Evolutionary conservation across 148 eudicot species (phyloP), one percentile per base, ranked within the genome.

Genomic region (Chenopodium formosanum): DNA sequence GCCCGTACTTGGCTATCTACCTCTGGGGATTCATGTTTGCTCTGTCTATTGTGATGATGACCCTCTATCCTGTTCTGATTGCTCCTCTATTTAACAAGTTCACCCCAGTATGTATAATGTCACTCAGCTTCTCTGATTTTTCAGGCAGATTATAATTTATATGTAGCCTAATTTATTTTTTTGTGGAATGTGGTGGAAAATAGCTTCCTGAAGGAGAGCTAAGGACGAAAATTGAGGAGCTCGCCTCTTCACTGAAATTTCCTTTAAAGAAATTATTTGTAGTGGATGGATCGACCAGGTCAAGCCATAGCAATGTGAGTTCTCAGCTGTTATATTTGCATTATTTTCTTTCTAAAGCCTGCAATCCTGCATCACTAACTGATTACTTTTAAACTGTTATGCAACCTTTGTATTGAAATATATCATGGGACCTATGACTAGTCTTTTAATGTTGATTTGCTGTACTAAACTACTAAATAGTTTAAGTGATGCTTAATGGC

Each of bases 291-390:
- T 97, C 99, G 44, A 97, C 93, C 31, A 91, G 99, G 86, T 97
- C 99, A 75, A 90, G 97, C 86, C 99, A 97, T 81, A 97, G 98
- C 91, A 97, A 97, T 91, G 99, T 97, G 86, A 91, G 99, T 52
- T 62, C 78, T 83, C 74, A 66, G 60, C 71, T 85, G 82, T 70
- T 73, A 47, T 56, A 37, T 83, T 23, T n/a, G 40, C 65, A 52
- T 68, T 70, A 50, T 79, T 34, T 27, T 62, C 47, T 9, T 13
- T 80, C n/a, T 32, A 46, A 19, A 46, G 47, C 25, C 22, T 40
- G 32, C 32, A 31, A 31, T 31, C 32, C 32, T 31, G 20, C 50
- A 20, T 75, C 13, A 69, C 14, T 68, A 47, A 17, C 32, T 74
- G 40, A 56, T 56, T 34, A 66, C 31, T 31, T 79, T 5, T 9